Base-by-base conservation (phyloP, 192 early-diverging fungal species). In the Coemansia sp. region DNA sequence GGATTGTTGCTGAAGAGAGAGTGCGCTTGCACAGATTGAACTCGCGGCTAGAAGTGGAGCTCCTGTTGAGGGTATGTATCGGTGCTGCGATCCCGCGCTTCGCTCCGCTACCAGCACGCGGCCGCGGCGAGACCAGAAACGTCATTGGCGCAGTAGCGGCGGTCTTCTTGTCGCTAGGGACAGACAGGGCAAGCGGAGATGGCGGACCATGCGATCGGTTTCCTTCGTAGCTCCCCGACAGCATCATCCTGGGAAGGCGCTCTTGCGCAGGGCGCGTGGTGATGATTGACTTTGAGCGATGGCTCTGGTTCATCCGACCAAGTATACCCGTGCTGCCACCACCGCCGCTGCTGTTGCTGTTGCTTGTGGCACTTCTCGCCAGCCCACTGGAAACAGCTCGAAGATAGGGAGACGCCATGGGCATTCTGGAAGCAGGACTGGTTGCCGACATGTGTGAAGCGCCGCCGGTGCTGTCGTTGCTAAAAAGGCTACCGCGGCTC, bases 91-190 rank as follows among this genome's bases (percentile, higher is more conserved):
- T 53, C 52, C 42, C 57, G 27, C 72, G 71, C 31, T 50, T 66
- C 55, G 63, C 38, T 58, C 71, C 64, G 9, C 66, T 79, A 64
- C 56, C 63, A 25, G 77, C 70, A 11, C 77, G 71, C 13, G 67
- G 67, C 7, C 77, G 66, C 29, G 77, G 67, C 19, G 77, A 79
- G 29, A 79, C 77, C 38, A 79, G 28, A 50, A 79, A 79, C 33
- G 77, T 79, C 77, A 79, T 70, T 11, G 76, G 76, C 52, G 64
- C 62, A 2, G 62, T 29, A 6, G 54, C 50, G 4, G 57, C 58
- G 3, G 41, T 37, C 11, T 28, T 33, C 22, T 36, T 68, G 50
- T 61, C 70, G 45, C 52, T 61, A 20, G 50, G 40, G 19, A 65
- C 28, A 25, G 68, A 55, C 36, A 63, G 50, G 7, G 64, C 47